A percentile compares a stretch with the other conserved stretches of the same genome.
phyloP scores from a whole-genome alignment of 169 alveolate genomes.

The Eimeria sp. region DNA sequence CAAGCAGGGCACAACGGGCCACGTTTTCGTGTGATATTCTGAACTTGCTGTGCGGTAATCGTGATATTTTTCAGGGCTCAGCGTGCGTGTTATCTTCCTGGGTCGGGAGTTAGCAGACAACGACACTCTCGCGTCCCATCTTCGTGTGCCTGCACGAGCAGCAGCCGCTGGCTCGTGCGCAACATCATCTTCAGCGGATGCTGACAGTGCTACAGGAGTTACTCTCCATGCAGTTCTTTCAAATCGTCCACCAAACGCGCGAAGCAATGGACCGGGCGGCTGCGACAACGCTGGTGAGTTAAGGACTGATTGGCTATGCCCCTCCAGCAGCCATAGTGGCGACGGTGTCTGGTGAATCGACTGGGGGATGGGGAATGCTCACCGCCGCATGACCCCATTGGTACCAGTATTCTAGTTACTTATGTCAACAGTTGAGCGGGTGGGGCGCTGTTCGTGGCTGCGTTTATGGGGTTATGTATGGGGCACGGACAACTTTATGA shows the following conservation, averaged over 20 bases:
- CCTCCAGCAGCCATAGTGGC: not conserved
- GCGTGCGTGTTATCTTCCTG: slow-evolving; percentile 73
- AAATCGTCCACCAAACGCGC: slow-evolving; percentile 25
- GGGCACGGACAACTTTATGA: not conserved
- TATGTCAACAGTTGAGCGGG: not conserved
- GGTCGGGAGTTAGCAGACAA: slow-evolving; percentile 67
- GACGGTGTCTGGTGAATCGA: not conserved
- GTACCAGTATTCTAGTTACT: not conserved
- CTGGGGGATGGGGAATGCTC: not conserved
- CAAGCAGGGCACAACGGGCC: not conserved
- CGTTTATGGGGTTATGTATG: not conserved
- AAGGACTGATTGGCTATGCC: not conserved
- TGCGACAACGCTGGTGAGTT: slow-evolving; percentile 41
- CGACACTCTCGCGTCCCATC: slow-evolving; percentile 54
- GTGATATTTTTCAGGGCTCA: slow-evolving; percentile 15
- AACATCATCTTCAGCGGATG: slow-evolving; percentile 34
- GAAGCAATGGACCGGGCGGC: slow-evolving; percentile 15
- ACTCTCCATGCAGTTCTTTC: slow-evolving; percentile 71
- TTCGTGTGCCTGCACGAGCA: slow-evolving; percentile 53
- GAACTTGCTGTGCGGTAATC: not conserved
- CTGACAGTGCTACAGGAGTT: not conserved
- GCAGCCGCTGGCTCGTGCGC: slow-evolving; percentile 65
- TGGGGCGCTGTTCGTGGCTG: not conserved
- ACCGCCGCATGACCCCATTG: not conserved
- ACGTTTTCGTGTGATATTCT: not conserved